phyloP scores from a whole-genome alignment of 2,329 filamentous ascomycete species.

The Aspergillus chevalieri region DNA sequence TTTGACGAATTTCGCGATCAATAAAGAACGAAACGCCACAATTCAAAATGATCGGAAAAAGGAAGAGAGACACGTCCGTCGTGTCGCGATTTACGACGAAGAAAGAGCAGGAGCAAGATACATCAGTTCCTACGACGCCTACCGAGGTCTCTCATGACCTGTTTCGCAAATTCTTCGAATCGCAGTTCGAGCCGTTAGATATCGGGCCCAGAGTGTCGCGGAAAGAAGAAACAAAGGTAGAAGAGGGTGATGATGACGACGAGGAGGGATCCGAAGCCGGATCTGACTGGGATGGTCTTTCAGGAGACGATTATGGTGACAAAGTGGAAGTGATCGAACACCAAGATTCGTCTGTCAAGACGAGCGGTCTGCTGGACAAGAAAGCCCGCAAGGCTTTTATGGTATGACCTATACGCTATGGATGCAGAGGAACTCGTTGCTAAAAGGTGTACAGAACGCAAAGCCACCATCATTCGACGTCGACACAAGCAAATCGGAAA shows the following conservation, averaged over 20 bases:
- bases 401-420: slow-evolving; percentile 39
- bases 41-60: slow-evolving; percentile 39
- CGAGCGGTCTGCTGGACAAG: slow-evolving; percentile 52
- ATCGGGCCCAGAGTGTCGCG: slow-evolving; percentile 8
- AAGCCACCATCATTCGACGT: slow-evolving; percentile 44
- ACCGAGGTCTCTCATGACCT: slow-evolving; percentile 58
- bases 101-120: slow-evolving; percentile 13
- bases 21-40: slow-evolving; percentile 2
- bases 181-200: slow-evolving; percentile 71
- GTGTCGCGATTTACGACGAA: slow-evolving; percentile 18
- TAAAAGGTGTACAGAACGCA: slow-evolving; percentile 21
- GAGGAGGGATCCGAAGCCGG: slow-evolving; percentile 26
- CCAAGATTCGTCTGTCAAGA: slow-evolving; percentile 40
- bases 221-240: slow-evolving; percentile 10
- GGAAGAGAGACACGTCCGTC: slow-evolving; percentile 41
- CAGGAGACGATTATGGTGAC: slow-evolving; percentile 42
- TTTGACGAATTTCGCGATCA: background rate
- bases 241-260: slow-evolving; percentile 17
- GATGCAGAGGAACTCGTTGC: background rate
- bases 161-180: slow-evolving; percentile 80
- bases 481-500: slow-evolving; percentile 13
- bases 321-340: slow-evolving; percentile 60
- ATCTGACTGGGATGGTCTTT: slow-evolving; percentile 60
- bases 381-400: slow-evolving; percentile 73
- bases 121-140: slow-evolving; percentile 12